These are phyloP conservation scores for Monosporascus sp. DNA, from an alignment of 2,329 filamentous ascomycete genomes.

Conservation along the genomic window DNA sequence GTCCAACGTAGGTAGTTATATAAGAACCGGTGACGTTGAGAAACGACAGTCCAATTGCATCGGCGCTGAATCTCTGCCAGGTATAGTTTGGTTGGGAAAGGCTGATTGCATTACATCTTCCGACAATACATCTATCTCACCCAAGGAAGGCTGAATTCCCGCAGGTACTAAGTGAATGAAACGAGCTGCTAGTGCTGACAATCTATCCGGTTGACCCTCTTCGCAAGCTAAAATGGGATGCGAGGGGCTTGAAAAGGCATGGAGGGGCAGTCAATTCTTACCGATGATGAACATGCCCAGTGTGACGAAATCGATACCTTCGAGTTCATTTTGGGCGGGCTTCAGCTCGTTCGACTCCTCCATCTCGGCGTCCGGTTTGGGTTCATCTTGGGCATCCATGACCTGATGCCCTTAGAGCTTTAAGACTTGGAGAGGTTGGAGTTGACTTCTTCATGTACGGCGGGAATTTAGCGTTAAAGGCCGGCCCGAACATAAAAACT, in stretches of 20 bases:
- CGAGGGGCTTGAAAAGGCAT: not conserved
- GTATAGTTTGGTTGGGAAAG: too few relatives aligned
- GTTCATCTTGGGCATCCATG: slow-evolving; percentile 18
- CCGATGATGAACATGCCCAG: slow-evolving; percentile 72
- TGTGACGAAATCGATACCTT: slow-evolving; percentile 61
- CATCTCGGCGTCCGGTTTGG: slow-evolving; percentile 7
- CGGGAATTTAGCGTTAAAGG: not conserved
- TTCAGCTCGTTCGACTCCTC: slow-evolving; percentile 5
- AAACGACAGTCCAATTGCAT: too few relatives aligned
- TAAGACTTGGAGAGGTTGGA: slow-evolving; percentile 1
- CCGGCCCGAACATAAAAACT: not conserved
- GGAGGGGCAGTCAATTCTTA: slow-evolving; percentile 30
- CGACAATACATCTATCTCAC: not conserved
- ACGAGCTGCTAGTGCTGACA: not conserved
- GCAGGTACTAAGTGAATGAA: not conserved
- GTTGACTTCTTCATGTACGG: not conserved
- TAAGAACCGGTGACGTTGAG: too few relatives aligned
- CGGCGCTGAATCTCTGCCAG: too few relatives aligned
- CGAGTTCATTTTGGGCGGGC: slow-evolving; percentile 20
- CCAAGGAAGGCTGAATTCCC: not conserved
- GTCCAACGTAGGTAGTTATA: too few relatives aligned
- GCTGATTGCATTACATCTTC: too few relatives aligned
- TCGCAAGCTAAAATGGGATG: not conserved
- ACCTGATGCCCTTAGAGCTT: slow-evolving; percentile 2
- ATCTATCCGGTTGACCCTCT: not conserved